Conservation (phyloP, 1,139 yeast species). For the Nakaseomyces uthaithaninus region DNA sequence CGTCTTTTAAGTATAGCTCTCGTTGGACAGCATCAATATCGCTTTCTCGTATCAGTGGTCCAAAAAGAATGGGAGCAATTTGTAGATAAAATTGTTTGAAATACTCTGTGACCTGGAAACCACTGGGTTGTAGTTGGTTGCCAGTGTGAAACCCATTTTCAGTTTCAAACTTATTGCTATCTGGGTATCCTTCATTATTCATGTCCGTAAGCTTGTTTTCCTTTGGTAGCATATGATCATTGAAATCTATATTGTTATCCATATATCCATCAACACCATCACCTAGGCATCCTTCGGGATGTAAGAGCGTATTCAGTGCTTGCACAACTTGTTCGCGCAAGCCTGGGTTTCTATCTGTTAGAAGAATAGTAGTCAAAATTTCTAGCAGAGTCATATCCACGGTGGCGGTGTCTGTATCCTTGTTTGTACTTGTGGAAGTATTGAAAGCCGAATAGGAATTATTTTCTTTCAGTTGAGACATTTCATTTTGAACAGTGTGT, state of each 20-base stretch:
- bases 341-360: conserved; percentile 61
- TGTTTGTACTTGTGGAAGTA: conserved; percentile 1
- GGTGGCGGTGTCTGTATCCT: conserved; percentile 11
- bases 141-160: conserved; percentile 1
- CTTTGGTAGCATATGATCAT: conserved; percentile 26
- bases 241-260: conserved; percentile 7
- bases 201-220: conserved; percentile 14
- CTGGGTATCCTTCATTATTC: conserved; percentile 8
- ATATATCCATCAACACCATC: conserved; percentile 9
- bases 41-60: conserved; percentile 38
- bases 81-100: conserved; percentile 52
- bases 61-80: conserved; percentile 54
- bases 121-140: conserved; percentile 6
- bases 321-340: conserved; percentile 76
- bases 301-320: conserved; percentile 66
- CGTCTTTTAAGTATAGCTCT: conserved; percentile 27
- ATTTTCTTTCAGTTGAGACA: conserved; percentile 8
- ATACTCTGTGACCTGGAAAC: conserved; percentile 42
- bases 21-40: conserved; percentile 14
- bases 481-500: conserved; percentile 33
- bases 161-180: neutral
- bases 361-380: conserved; percentile 53
- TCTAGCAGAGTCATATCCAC: conserved; percentile 53
- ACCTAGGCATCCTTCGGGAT: conserved; percentile 40
- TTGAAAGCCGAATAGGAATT: neutral